phyloP scores from a whole-genome alignment of 805 yeast species.

The Sungouiozyma intestinalis region DNA sequence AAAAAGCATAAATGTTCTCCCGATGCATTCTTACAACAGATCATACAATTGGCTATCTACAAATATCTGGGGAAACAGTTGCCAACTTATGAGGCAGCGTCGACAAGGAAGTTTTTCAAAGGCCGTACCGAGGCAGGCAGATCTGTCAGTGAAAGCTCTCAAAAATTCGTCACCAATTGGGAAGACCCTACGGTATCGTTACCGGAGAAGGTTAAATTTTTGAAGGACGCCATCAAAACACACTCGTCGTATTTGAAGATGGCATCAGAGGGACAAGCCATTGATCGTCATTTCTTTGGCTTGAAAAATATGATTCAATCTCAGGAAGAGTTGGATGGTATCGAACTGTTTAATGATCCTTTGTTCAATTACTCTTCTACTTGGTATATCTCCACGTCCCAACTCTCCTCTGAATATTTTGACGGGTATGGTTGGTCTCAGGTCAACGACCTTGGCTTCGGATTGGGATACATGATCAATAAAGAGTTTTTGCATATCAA shows the following conservation, averaged over 20 bases:
- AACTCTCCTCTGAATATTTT: constrained; percentile 71
- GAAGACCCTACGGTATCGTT: constrained; percentile 37
- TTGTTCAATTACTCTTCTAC: constrained; percentile 63
- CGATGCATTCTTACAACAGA: constrained; percentile 85
- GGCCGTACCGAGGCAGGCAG: constrained; percentile 96
- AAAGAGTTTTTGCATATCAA: constrained; percentile 78
- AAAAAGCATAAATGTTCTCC: constrained; percentile 82
- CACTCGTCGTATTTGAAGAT: constrained; percentile 65
- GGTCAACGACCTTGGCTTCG: constrained; percentile 88
- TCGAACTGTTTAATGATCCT: constrained; percentile 63
- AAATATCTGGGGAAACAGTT: constrained; percentile 68
- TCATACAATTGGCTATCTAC: constrained; percentile 83
- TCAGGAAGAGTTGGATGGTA: constrained; percentile 37
- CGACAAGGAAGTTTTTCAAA: constrained; percentile 76
- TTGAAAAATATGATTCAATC: constrained; percentile 52
- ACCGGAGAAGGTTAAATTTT: constrained; percentile 52
- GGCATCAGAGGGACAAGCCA: constrained; percentile 81
- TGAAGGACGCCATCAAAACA: constrained; percentile 59
- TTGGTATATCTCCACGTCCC: constrained; percentile 87
- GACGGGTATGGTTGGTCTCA: constrained; percentile 96
- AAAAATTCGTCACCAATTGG: constrained; percentile 66
- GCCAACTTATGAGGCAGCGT: constrained; percentile 94
- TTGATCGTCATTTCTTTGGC: constrained; percentile 90
- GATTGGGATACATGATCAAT: constrained; percentile 88
- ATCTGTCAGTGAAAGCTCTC: constrained; percentile 63